Conservation (phyloP, 192 early-diverging fungal genomes). For the Obelidium mucronatum region DNA sequence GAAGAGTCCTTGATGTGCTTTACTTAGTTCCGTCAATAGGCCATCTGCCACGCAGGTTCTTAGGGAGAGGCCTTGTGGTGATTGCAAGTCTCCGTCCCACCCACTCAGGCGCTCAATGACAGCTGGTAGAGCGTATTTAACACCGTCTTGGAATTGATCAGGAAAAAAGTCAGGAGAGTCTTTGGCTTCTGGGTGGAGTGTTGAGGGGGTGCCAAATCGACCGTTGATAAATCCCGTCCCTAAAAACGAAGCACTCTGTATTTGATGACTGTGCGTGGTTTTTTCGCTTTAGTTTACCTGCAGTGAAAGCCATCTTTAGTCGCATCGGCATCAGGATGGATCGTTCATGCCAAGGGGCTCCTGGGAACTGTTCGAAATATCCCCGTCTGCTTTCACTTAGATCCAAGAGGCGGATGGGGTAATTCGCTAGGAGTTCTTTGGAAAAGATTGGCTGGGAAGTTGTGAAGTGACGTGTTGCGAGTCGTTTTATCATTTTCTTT, state of each 20-base stretch:
- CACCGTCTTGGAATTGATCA: neutral
- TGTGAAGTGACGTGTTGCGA: too few relatives aligned
- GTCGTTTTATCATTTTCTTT: too few relatives aligned
- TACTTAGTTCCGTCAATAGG: neutral
- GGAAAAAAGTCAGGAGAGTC: slow-evolving; percentile 4
- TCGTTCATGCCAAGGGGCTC: slow-evolving; percentile 12
- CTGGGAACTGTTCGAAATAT: neutral
- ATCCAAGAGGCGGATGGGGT: neutral
- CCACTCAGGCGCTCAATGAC: slow-evolving; percentile 8
- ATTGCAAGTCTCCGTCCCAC: slow-evolving; percentile 16
- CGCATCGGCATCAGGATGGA: slow-evolving; percentile 28
- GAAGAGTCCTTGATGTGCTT: neutral
- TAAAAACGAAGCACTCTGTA: too few relatives aligned
- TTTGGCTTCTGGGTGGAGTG: neutral
- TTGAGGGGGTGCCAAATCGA: slow-evolving; percentile 5
- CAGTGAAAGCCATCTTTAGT: slow-evolving; percentile 1
- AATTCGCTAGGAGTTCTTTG: neutral
- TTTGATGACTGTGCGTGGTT: too few relatives aligned
- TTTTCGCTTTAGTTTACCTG: too few relatives aligned
- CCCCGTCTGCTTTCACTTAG: neutral
- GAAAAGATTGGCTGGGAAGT: too few relatives aligned
- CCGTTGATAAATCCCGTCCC: slow-evolving; percentile 27
- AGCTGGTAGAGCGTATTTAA: neutral
- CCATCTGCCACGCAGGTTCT: neutral
- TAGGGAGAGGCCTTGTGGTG: neutral